Percentiles rank a stretch among this genome's conserved stretches.
Evolutionary conservation across 345 rosid genomes (phyloP).

Genomic region (Laguncularia racemosa): DNA sequence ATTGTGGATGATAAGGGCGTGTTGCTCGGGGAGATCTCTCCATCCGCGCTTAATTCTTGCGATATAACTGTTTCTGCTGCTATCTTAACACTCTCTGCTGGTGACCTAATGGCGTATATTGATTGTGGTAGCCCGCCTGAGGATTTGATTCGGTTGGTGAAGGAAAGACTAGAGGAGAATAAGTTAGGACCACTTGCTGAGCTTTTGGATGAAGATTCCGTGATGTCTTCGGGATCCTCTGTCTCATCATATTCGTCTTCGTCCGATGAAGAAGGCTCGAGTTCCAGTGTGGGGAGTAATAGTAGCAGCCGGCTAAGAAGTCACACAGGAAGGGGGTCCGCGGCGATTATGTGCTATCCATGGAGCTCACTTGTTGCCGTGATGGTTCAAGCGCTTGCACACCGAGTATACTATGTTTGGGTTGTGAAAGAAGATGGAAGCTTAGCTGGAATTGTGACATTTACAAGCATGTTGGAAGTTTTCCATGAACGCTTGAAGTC

Average conservation of each 20-base stretch:
- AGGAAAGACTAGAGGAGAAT: constrained; percentile 35
- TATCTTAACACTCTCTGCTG: constrained; percentile 37
- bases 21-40: constrained; percentile 49
- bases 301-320: constrained; percentile 17
- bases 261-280: constrained; percentile 40
- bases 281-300: background rate
- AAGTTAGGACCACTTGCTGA: constrained; percentile 26
- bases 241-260: constrained; percentile 23
- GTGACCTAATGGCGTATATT: constrained; percentile 51
- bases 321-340: constrained; percentile 26
- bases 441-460: constrained; percentile 44
- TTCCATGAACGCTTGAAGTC: constrained; percentile 35
- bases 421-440: constrained; percentile 43
- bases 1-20: constrained; percentile 26
- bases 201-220: constrained; percentile 37
- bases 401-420: constrained; percentile 46
- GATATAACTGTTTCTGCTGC: constrained; percentile 41
- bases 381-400: constrained; percentile 58
- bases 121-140: constrained; percentile 42
- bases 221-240: constrained; percentile 12
- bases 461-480: constrained; percentile 38
- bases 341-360: constrained; percentile 38
- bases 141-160: constrained; percentile 34
- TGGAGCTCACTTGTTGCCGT: constrained; percentile 58
- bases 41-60: constrained; percentile 30